A percentile compares a stretch with the other conserved stretches of the same genome.
These are phyloP conservation scores for Chalaropsis ovoidea DNA, from an alignment of 2,329 filamentous ascomycete species.

Conservation along the genomic window DNA sequence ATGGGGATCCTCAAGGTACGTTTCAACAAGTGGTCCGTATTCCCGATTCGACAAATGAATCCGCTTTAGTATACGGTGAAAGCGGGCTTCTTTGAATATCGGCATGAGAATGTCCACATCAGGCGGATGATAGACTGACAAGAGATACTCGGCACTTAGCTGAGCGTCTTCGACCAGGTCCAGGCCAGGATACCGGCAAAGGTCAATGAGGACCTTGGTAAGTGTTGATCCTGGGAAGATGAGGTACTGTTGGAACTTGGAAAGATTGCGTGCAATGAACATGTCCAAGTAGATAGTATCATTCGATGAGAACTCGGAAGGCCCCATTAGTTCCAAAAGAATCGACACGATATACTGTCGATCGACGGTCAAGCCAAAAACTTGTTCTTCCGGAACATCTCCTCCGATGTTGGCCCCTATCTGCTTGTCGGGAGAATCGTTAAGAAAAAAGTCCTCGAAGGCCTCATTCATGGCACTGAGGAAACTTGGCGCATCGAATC, in stretches of 20 bases:
- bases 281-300: conserved; percentile 95
- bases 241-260: conserved; percentile 94
- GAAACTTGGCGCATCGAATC: conserved; percentile 84
- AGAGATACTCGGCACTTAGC: conserved; percentile 87
- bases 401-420: conserved; percentile 43
- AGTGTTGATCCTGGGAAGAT: conserved; percentile 79
- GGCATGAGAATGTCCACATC: conserved; percentile 68
- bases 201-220: conserved; percentile 65
- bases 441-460: conserved; percentile 89
- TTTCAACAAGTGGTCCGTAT: conserved; percentile 65
- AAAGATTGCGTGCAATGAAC: conserved; percentile 91
- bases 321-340: conserved; percentile 79
- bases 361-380: conserved; percentile 64
- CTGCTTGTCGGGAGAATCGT: conserved; percentile 59
- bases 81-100: conserved; percentile 66
- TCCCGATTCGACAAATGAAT: conserved; percentile 72
- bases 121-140: conserved; percentile 86
- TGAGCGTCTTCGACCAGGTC: conserved; percentile 88
- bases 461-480: conserved; percentile 93
- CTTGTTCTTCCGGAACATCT: conserved; percentile 53
- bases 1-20: conserved; percentile 75
- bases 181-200: conserved; percentile 73
- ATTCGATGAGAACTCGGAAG: conserved; percentile 60
- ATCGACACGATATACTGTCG: conserved; percentile 90
- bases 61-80: conserved; percentile 84